Conservation (phyloP, 1,284 basidiomycete genomes). For the Athelia psychrophila region DNA sequence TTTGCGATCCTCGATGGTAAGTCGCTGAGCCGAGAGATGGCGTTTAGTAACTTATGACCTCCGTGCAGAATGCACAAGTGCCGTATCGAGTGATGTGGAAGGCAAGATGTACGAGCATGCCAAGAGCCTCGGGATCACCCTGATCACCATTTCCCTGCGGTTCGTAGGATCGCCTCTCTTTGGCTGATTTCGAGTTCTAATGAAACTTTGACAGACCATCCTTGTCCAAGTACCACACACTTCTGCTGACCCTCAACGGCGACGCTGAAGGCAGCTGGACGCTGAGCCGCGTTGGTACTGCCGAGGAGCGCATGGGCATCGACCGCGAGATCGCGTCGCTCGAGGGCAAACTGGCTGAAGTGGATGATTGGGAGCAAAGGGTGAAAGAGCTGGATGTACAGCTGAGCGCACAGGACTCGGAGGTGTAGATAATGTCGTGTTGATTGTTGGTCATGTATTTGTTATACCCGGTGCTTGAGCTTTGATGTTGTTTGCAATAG, state of each 20-base stretch:
- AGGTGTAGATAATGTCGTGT: background rate
- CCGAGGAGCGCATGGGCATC: slow-evolving; percentile 69
- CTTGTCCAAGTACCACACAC: slow-evolving; percentile 81
- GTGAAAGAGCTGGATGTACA: slow-evolving; percentile 55
- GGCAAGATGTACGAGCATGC: slow-evolving; percentile 95
- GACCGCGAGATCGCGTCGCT: slow-evolving; percentile 69
- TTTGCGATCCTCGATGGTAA: slow-evolving; percentile 74
- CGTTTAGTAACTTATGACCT: background rate
- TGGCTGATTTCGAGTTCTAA: background rate
- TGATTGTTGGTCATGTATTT: background rate
- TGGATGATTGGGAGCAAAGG: slow-evolving; percentile 63
- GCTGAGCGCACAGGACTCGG: slow-evolving; percentile 21
- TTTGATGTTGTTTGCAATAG: no score
- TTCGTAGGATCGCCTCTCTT: slow-evolving; percentile 23
- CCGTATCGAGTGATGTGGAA: slow-evolving; percentile 95
- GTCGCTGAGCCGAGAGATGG: slow-evolving; percentile 17
- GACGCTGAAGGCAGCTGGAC: slow-evolving; percentile 69
- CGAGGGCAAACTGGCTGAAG: slow-evolving; percentile 65
- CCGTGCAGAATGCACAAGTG: slow-evolving; percentile 85
- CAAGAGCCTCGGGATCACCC: slow-evolving; percentile 88
- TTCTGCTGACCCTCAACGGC: slow-evolving; percentile 73
- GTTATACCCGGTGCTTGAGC: no score
- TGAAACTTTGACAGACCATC: slow-evolving; percentile 60
- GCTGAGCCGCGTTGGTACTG: slow-evolving; percentile 66
- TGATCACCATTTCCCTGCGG: slow-evolving; percentile 89